Percentiles rank a stretch among this genome's conserved stretches.
Conservation (phyloP, 208 protist genomes). For the Leishmania tropica region DNA sequence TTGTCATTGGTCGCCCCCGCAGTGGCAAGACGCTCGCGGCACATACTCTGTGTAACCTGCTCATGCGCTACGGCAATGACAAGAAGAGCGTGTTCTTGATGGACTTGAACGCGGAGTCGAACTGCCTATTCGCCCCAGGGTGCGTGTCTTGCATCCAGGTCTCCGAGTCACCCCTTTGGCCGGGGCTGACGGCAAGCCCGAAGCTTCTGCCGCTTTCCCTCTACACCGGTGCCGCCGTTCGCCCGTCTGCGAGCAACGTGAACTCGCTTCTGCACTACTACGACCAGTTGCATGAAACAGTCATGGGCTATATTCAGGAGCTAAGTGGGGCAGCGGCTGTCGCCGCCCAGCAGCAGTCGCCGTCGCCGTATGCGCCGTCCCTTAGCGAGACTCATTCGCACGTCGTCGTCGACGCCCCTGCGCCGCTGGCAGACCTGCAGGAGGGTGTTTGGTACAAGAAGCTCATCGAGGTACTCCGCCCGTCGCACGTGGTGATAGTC, state of each 20-base stretch:
- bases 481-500: slow-evolving; percentile 80
- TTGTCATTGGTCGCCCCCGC: slow-evolving; percentile 62
- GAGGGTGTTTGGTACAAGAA: slow-evolving; percentile 75
- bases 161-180: slow-evolving; percentile 45
- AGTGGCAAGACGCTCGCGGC: slow-evolving; percentile 71
- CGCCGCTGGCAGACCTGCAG: slow-evolving; percentile 53
- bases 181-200: slow-evolving; percentile 43
- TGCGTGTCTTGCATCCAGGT: slow-evolving; percentile 57
- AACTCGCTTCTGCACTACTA: slow-evolving; percentile 54
- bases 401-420: slow-evolving; percentile 74
- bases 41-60: slow-evolving; percentile 77
- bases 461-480: slow-evolving; percentile 67
- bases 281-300: slow-evolving; percentile 61
- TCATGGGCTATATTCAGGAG: slow-evolving; percentile 47
- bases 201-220: slow-evolving; percentile 59
- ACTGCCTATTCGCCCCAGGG: slow-evolving; percentile 68
- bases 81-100: slow-evolving; percentile 42
- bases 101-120: slow-evolving; percentile 80
- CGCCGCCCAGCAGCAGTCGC: neutral
- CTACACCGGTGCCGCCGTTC: slow-evolving; percentile 50
- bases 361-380: slow-evolving; percentile 11
- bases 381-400: slow-evolving; percentile 25
- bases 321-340: slow-evolving; percentile 15
- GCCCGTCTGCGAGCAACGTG: slow-evolving; percentile 41
- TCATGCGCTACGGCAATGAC: slow-evolving; percentile 36